Base-by-base conservation (phyloP, 2,329 filamentous ascomycete species). In the Phialophora tarda region DNA sequence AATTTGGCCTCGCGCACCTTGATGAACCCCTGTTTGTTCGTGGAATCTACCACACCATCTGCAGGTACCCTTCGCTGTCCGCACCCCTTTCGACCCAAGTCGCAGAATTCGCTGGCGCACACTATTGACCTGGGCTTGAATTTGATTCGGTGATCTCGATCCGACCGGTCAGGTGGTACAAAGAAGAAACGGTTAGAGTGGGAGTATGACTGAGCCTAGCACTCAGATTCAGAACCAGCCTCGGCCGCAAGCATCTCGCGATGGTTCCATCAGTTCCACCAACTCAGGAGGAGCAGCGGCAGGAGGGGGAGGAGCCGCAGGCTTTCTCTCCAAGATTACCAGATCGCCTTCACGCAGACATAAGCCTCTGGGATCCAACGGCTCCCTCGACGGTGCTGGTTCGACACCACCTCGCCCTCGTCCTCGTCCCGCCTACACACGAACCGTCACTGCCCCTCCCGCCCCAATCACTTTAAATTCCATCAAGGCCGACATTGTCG, bases 291-390 rank as follows among this genome's bases (percentile, higher is more conserved):
- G 50, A 55, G 38, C 26, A 44, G 28, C 59, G 11, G 34, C 30
- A 54, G 30, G 44, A 41, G 28, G 34, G 14, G 59, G 59, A 61
- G 61, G 57, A 57, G 58, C 64, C 34, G 34, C 61, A 11, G 67
- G 65, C 47, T 70, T 73, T 47, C 65, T 73, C 41, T 70, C 70
- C 53, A 73, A 73, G 59, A 69, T 73, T 28, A 68, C 66, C 14
- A 68, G 70, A 66, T 72, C 71, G 4, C 71, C 71, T 54, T 71
- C 69, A 47, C 65, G 67, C 51, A 64, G 66, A 53, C 71, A 72
- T 65, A 71, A 68, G 55, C 65, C 71, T 51, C 65, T 69, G 26
- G 67, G 67, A 61, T 69, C 66, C 21, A 69, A 67, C 63, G 62
- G 34, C 17, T 71, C 69, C 44, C 63, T 71, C 24, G 69, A 71